Base-by-base conservation (phyloP, 73 alveolate species). In the Paramecium biaurelia region DNA sequence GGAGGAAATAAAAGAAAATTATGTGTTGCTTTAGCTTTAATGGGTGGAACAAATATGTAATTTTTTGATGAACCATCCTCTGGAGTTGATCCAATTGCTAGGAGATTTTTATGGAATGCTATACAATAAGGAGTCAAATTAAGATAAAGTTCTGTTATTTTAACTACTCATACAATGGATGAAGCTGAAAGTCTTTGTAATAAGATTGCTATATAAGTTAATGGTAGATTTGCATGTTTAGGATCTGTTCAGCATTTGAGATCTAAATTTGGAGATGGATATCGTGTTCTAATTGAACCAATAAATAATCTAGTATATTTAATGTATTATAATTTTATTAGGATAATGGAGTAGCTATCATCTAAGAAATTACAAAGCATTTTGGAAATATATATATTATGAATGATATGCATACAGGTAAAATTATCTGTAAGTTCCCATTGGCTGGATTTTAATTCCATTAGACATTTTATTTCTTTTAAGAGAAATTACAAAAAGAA, bases 81-180 rank as follows among this genome's bases (percentile, higher is more conserved):
- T 6, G 98, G 98, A 45, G 95, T 95, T 15, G 98, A 95, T 57
- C 98, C 98, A 7, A 86, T 94, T 21, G 96, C 99, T 18, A 96
- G 99, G 88, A 70, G 99, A 89, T 96, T 96, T 95, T 96, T 98
- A 99, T 98, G 99, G 99, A 97, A 95, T 28, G 98, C 98, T 23
- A 96, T 98, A 9, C 26, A 86, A 67, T 72, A 63, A 37, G 85
- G 93, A 35, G 85, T 86, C 18, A 86, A 86, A 45, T 45, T 86
- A 15, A 86, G 93, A 68, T 63, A 86, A 42, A 63, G 88, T 35
- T 67, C 93, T 38, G 85, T 86, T 86, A 63, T 72, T 21, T 26
- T 86, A 45, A 86, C 93, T 4, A 86, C 93, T 8, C 93, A 86
- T 34, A 86, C 93, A 9, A 86, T 86, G 93, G 93, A 86, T 63